A percentile compares a stretch with the other conserved stretches of the same genome.
These are phyloP conservation scores for Thamnidium elegans DNA, from an alignment of 192 early-diverging fungal species.

Conservation along the genomic window DNA sequence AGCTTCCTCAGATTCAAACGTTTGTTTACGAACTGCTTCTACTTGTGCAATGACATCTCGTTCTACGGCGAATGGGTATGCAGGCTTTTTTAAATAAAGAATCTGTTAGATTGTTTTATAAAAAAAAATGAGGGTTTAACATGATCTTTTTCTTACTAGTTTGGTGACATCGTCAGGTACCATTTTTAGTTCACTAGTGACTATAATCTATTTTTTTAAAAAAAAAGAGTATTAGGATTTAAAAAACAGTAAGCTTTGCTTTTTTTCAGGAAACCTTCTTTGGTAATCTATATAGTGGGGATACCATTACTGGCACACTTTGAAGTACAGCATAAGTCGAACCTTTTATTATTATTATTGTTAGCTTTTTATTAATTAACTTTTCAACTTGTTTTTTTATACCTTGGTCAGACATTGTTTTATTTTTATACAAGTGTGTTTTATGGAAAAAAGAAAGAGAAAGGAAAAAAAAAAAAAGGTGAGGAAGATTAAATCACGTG, in stretches of 20 bases:
- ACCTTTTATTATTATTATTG: conserved; percentile 2
- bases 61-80: conserved; percentile 56
- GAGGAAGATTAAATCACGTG: not conserved
- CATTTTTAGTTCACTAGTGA: conserved; percentile 21
- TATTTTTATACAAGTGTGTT: not conserved
- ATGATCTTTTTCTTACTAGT: conserved; percentile 20
- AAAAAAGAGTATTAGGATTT: not conserved
- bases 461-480: not conserved
- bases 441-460: not conserved
- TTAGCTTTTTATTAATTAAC: not conserved
- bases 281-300: conserved; percentile 36
- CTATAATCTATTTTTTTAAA: conserved; percentile 27
- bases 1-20: conserved; percentile 26
- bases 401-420: conserved; percentile 5
- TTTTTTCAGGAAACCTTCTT: conserved; percentile 23
- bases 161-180: conserved; percentile 34
- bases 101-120: not conserved
- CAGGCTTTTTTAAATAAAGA: conserved; percentile 5
- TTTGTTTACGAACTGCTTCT: conserved; percentile 31
- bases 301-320: conserved; percentile 38
- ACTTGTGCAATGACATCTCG: conserved; percentile 45
- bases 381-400: not conserved
- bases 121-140: not conserved
- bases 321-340: conserved; percentile 35
- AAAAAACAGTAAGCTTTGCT: too few species aligned